Percentiles rank a stretch among this genome's conserved stretches.
These are phyloP conservation scores for Isatis lusitanica DNA, from an alignment of 441 rosid species.

Conservation along the genomic window DNA sequence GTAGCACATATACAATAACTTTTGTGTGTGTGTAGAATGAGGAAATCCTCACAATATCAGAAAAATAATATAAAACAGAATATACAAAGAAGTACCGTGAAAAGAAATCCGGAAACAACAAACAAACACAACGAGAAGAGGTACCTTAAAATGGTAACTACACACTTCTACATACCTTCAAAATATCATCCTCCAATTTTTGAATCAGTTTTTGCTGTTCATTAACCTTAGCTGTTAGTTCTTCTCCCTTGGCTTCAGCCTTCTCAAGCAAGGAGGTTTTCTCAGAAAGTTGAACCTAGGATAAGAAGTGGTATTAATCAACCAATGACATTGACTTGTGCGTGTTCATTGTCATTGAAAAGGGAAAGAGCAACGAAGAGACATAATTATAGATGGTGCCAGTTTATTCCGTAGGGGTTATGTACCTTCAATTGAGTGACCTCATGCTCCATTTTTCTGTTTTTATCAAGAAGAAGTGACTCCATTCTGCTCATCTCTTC, in stretches of 20 bases:
- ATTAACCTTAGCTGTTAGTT: conserved; percentile 66
- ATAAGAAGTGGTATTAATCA: conserved; percentile 9
- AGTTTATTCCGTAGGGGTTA: conserved; percentile 3
- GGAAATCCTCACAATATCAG: background rate
- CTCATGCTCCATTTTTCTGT: conserved; percentile 96
- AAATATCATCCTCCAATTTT: conserved; percentile 96
- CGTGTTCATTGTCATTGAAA: background rate
- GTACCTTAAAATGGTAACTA: background rate
- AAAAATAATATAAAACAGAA: conserved; percentile 12
- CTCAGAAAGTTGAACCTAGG: conserved; percentile 90
- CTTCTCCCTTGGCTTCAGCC: conserved; percentile 72
- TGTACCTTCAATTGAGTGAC: conserved; percentile 88
- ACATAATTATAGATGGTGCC: conserved; percentile 11
- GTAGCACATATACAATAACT: background rate
- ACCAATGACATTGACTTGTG: conserved; percentile 11
- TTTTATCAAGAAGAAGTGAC: conserved; percentile 98
- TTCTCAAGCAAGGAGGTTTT: conserved; percentile 70
- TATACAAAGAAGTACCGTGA: background rate
- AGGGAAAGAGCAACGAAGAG: conserved; percentile 3
- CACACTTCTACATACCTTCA: conserved; percentile 60
- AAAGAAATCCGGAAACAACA: background rate
- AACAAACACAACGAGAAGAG: background rate
- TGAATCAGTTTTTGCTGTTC: conserved; percentile 91
- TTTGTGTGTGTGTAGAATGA: background rate
- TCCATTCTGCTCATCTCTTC: conserved; percentile 99